phyloP scores from a whole-genome alignment of 176 grass and related monocot species.

The Triticum timopheevii region DNA sequence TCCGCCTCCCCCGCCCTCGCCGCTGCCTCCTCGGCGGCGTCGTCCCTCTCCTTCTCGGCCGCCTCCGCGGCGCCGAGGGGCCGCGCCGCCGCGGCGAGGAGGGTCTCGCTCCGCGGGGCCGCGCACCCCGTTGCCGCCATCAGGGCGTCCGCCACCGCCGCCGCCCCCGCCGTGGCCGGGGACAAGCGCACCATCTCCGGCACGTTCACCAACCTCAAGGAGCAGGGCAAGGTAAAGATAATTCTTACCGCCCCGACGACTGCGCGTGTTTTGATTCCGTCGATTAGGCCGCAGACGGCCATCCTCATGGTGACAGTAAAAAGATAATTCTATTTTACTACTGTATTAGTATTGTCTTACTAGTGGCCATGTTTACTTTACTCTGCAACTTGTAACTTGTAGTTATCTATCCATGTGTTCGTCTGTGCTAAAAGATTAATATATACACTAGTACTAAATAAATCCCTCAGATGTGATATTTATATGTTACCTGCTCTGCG shows the following conservation, averaged over 20 bases:
- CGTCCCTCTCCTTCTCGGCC: constrained; percentile 15
- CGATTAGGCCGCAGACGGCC: not conserved
- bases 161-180: constrained; percentile 8
- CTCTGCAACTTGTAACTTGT: not conserved
- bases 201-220: constrained; percentile 72
- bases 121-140: constrained; percentile 10
- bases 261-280: not conserved
- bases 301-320: not conserved
- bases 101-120: not conserved
- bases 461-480: not conserved
- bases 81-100: not conserved
- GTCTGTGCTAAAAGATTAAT: no score
- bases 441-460: not conserved
- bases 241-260: not conserved
- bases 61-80: not conserved
- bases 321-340: not conserved
- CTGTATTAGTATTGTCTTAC: not conserved
- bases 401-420: not conserved
- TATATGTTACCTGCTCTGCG: not conserved
- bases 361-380: not conserved
- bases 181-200: constrained; percentile 57
- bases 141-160: constrained; percentile 14
- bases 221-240: constrained; percentile 62
- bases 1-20: not conserved
- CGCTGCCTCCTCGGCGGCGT: not conserved